phyloP scores from a whole-genome alignment of 2,329 filamentous ascomycete species.

The Cladosporium sp. region DNA sequence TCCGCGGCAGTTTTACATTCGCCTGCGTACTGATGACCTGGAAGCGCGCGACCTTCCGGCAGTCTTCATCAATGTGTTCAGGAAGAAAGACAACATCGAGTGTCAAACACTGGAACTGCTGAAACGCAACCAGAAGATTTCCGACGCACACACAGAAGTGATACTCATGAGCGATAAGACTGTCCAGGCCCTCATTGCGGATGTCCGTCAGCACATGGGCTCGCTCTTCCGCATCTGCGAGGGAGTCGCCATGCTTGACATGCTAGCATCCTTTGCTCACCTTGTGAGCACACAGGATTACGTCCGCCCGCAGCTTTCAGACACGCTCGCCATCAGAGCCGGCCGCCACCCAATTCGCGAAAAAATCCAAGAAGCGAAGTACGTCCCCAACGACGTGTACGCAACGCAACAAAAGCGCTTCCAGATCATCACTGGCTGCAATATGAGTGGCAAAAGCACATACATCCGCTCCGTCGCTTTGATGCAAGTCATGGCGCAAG shows the following conservation, averaged over 20 bases:
- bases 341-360: conserved; percentile 80
- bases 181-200: conserved; percentile 68
- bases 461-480: conserved; percentile 86
- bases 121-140: conserved; percentile 73
- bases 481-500: conserved; percentile 88
- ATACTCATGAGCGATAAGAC: conserved; percentile 75
- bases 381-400: conserved; percentile 88
- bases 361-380: conserved; percentile 66
- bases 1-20: conserved; percentile 76
- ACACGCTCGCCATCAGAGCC: conserved; percentile 69
- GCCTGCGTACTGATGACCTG: conserved; percentile 62
- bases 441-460: conserved; percentile 97
- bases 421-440: conserved; percentile 92
- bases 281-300: conserved; percentile 68
- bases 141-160: conserved; percentile 80
- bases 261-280: conserved; percentile 67
- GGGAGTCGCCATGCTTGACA: conserved; percentile 78
- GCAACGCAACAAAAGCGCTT: conserved; percentile 78
- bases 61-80: conserved; percentile 74
- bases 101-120: conserved; percentile 84
- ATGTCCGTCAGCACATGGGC: conserved; percentile 71
- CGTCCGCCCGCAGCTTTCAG: conserved; percentile 63
- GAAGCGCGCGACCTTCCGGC: conserved; percentile 62
- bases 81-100: conserved; percentile 74
- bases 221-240: conserved; percentile 82